A percentile compares a stretch with the other conserved stretches of the same genome.
These are phyloP conservation scores for Exobasidium rhododendri DNA, from an alignment of 1,284 basidiomycete genomes.

Conservation along the genomic window DNA sequence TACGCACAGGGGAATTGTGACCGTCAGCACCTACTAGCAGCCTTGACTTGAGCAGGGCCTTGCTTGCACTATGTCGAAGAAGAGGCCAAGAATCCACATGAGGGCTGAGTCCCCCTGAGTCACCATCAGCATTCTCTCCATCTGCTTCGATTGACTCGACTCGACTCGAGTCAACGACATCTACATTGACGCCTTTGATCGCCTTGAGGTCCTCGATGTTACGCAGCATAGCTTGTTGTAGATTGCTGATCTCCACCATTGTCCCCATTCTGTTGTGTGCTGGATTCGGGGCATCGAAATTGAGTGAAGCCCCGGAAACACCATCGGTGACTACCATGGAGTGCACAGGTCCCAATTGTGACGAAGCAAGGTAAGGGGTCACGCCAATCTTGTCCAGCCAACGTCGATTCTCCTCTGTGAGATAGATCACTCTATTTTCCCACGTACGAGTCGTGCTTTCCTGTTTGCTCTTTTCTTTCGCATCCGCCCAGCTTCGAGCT, in stretches of 20 bases:
- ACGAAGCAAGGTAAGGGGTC: constrained; percentile 27
- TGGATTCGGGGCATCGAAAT: constrained; percentile 33
- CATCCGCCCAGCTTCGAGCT: constrained; percentile 26
- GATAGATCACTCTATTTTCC: constrained; percentile 51
- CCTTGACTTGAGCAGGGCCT: constrained; percentile 19
- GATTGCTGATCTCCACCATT: constrained; percentile 51
- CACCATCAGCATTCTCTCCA: constrained; percentile 55
- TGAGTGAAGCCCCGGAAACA: constrained; percentile 42
- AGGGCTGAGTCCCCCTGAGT: constrained; percentile 24
- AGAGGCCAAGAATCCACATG: constrained; percentile 38
- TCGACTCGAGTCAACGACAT: constrained; percentile 67
- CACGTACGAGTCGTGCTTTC: constrained; percentile 29
- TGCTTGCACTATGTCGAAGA: constrained; percentile 1
- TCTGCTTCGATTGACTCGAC: constrained; percentile 63
- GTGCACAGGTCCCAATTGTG: constrained; percentile 35
- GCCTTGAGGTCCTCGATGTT: constrained; percentile 25
- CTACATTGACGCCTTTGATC: constrained; percentile 56
- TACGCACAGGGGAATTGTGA: constrained; percentile 85
- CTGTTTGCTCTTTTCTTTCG: constrained; percentile 4
- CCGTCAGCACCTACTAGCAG: constrained; percentile 89
- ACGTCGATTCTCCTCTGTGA: constrained; percentile 44
- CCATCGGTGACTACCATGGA: constrained; percentile 53
- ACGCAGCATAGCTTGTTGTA: constrained; percentile 50
- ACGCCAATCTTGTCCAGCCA: constrained; percentile 50
- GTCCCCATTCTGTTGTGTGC: constrained; percentile 26